Percentiles rank a stretch among this genome's conserved stretches.
Evolutionary conservation across 805 yeast species (phyloP).

Genomic region (Kodamaea laetipori): DNA sequence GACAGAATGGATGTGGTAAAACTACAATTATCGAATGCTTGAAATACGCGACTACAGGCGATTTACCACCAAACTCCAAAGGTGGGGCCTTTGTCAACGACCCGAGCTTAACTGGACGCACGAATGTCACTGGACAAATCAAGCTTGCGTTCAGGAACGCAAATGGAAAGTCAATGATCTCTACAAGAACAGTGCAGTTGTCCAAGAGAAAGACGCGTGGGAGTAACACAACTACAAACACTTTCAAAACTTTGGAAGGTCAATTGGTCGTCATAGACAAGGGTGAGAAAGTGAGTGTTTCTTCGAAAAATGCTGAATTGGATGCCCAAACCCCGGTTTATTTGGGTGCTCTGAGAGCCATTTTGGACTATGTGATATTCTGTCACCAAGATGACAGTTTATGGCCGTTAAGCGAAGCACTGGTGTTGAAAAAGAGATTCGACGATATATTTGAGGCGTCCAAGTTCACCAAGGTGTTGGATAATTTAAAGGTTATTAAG

Average conservation of each 20-base stretch:
- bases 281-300: slow-evolving; percentile 72
- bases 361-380: slow-evolving; percentile 88
- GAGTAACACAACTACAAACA: slow-evolving; percentile 42
- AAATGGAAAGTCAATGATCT: slow-evolving; percentile 75
- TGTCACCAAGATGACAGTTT: slow-evolving; percentile 97
- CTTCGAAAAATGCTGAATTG: slow-evolving; percentile 81
- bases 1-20: slow-evolving; percentile 95
- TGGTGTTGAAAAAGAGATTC: slow-evolving; percentile 83
- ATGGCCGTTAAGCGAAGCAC: slow-evolving; percentile 96
- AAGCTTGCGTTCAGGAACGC: slow-evolving; percentile 80
- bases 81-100: slow-evolving; percentile 97
- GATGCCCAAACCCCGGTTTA: slow-evolving; percentile 74
- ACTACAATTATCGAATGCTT: slow-evolving; percentile 95
- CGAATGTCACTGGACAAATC: slow-evolving; percentile 84
- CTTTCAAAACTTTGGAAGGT: slow-evolving; percentile 91
- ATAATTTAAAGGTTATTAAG: slow-evolving; percentile 68
- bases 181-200: slow-evolving; percentile 82
- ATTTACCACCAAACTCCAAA: slow-evolving; percentile 90
- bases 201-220: slow-evolving; percentile 50
- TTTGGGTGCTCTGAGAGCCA: slow-evolving; percentile 85
- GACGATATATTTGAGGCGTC: slow-evolving; percentile 97
- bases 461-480: slow-evolving; percentile 88
- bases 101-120: slow-evolving; percentile 76
- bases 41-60: slow-evolving; percentile 93
- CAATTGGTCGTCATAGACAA: slow-evolving; percentile 67